Base-by-base conservation (phyloP, 306 rosid genomes). In the Vigna angularis region DNA sequence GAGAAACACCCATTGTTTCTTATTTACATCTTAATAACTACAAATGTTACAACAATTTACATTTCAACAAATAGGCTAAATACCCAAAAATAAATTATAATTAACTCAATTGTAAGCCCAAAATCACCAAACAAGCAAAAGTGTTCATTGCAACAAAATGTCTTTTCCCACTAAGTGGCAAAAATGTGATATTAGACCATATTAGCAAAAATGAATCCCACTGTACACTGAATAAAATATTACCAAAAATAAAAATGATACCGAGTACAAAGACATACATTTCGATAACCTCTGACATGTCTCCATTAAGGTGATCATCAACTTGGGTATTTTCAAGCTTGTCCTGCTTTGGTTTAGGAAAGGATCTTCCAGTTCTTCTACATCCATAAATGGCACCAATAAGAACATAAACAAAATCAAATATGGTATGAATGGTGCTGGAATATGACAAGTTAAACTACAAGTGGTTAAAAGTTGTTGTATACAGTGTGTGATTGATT, bases 351-450 rank as follows among this genome's bases (percentile, higher is more conserved):
- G 83, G 74, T 73, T 88, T 81, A 38, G 70, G 83, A 13, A 72
- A 82, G 13, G 85, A 48, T 69, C 76, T 62, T 85, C 76, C 74
- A 42, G 76, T 75, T 84, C 81, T 88, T 82, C 94, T 90, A 38
- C 15, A 72, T 68, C 61, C 80, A 85, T 57, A 74, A 84, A 70
- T 70, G 34, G 32, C 69, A 63, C 72, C 59, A 61, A 75, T 45
- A 12, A 73, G 38, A 52, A 5, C 22, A 30, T 12, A 45, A 15
- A 49, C 1, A 59, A 59, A 28, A 68, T 14, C 26, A 49, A 38
- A 59, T 26, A 42, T 28, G 50, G 24, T 12, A n/a, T 32, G 36
- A 61, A 13, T 7, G 17, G 18, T 38, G 48, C 30, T 51, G 9
- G 14, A 66, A 40, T 12, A 6, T 40, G 8, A 26, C 17, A 6